Evolutionary conservation across 176 grass and related monocot species (phyloP).

Genomic region (Tuctoria greenei): DNA sequence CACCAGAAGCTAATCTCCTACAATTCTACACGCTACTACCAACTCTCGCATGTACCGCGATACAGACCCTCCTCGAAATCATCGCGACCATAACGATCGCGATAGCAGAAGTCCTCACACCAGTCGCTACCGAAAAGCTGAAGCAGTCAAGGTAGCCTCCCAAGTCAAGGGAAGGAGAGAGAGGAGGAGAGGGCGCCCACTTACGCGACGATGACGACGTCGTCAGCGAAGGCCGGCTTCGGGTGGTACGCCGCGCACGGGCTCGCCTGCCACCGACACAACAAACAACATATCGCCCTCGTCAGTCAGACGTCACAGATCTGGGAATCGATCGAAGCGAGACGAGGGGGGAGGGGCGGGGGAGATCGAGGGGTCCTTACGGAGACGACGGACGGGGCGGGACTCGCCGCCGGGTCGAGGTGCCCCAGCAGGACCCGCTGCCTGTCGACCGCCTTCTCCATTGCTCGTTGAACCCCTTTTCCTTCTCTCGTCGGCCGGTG

Average conservation of each 20-base stretch:
- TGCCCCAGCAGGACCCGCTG: constrained; percentile 78
- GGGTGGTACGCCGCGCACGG: constrained; percentile 64
- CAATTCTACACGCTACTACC: neutral
- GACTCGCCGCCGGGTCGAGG: constrained; percentile 46
- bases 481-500: neutral
- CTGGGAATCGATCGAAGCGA: constrained; percentile 11
- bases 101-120: neutral
- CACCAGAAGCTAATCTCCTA: neutral
- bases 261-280: constrained; percentile 42
- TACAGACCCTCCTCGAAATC: neutral
- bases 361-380: constrained; percentile 3
- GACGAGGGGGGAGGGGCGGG: too few relatives aligned
- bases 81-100: neutral
- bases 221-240: constrained; percentile 62
- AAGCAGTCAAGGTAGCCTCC: neutral
- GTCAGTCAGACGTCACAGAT: constrained; percentile 16
- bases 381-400: constrained; percentile 38
- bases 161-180: neutral
- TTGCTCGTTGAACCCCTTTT: constrained; percentile 18
- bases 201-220: constrained; percentile 98
- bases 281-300: neutral
- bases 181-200: neutral
- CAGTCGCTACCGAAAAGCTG: neutral
- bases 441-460: constrained; percentile 89
- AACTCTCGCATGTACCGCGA: neutral